Evolutionary conservation across 805 yeast genomes (phyloP), one percentile per base, ranked within the genome.

Genomic region (Pichia paraexigua): DNA sequence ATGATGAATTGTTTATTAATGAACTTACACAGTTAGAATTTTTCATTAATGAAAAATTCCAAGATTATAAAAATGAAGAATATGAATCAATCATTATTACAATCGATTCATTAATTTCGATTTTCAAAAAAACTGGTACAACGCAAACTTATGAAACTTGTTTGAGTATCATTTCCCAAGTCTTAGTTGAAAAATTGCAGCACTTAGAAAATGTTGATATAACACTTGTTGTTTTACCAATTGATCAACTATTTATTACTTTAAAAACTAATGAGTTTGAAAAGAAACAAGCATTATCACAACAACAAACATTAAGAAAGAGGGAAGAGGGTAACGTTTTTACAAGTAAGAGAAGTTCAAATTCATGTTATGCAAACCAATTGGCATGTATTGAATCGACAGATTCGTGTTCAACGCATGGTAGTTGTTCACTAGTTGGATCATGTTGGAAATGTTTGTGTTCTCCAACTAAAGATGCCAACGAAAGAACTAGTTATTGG

Each of bases 401-500:
- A 10, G 63, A 69, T 45, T 67, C 72, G 39, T 80, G 85, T 61
- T 73, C 73, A 39, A 69, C 72, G n/a, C 83, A 79, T 61, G 85
- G 85, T 12, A 50, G 65, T 15, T 80, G 85, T 59, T 53, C 74
- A 12, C 63, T 75, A 55, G 51, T 65, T 42, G 69, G 68, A 15
- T 61, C 61, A 27, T 74, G 79, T 62, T 80, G 78, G 77, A 66
- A 71, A 45, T 80, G 85, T 63, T 58, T 67, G 24, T 80, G 85
- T 61, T 58, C 74, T 2, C 61, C 82, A 17, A 70, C 77, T 7
- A 65, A 61, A 45, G 65, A 70, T 53, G 67, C 68, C 15, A 64
- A 70, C 15, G 70, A 71, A 39, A 69, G 70, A 53, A 78, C 83
- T 27, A 75, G 78, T 43, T 66, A 67, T 49, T 80, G 84, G 84